Evolutionary conservation across 768 basidiomycete genomes (phyloP).

Genomic region (Leccinum disarticulatum): DNA sequence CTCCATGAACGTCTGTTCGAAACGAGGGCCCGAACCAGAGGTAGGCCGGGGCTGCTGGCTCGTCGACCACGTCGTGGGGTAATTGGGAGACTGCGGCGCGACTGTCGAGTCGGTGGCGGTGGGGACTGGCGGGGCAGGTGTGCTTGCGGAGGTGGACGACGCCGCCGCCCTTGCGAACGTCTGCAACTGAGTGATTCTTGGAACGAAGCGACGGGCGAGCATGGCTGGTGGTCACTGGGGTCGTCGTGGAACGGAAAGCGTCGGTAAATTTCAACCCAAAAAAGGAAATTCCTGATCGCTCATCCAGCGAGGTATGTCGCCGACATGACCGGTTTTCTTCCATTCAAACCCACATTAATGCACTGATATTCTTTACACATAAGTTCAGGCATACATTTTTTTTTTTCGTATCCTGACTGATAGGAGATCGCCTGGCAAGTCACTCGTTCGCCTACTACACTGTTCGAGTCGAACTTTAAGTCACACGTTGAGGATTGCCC

Average conservation of each 20-base stretch:
- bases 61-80: constrained; percentile 79
- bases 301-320: too few relatives aligned
- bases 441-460: too few relatives aligned
- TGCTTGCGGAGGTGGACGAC: constrained; percentile 24
- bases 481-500: too few relatives aligned
- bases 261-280: constrained; percentile 7
- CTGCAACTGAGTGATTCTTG: constrained; percentile 18
- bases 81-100: constrained; percentile 79
- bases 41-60: constrained; percentile 72
- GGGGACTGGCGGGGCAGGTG: constrained; percentile 10
- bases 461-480: too few relatives aligned
- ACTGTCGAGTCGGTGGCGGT: constrained; percentile 31
- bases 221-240: constrained; percentile 13
- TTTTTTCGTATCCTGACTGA: too few relatives aligned
- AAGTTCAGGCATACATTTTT: too few relatives aligned
- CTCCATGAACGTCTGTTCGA: constrained; percentile 88
- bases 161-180: constrained; percentile 23
- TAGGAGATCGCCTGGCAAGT: too few relatives aligned
- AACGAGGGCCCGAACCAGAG: constrained; percentile 66
- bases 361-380: too few relatives aligned
- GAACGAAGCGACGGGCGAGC: constrained; percentile 29
- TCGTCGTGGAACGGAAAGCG: constrained; percentile 1
- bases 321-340: too few relatives aligned
- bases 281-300: constrained; percentile 13
- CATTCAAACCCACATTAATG: too few relatives aligned